A percentile compares a stretch with the other conserved stretches of the same genome.
Evolutionary conservation across 2,329 filamentous ascomycete species (phyloP).

Genomic region (Exophiala mesophila): DNA sequence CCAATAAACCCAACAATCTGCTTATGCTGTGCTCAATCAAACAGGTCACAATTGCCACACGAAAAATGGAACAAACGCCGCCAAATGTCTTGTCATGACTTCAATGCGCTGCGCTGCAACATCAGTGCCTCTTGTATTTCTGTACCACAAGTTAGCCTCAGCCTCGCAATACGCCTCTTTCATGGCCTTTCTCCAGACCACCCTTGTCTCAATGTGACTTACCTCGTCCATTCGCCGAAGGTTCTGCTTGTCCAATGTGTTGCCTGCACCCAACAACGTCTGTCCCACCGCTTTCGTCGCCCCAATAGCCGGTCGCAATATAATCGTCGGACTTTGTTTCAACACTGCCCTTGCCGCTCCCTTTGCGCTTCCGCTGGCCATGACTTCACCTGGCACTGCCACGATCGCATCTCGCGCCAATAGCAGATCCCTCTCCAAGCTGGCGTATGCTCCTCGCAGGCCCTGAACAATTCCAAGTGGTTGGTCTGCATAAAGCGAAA

Average conservation of each 20-base stretch:
- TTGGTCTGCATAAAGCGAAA: constrained; percentile 90
- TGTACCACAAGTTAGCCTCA: constrained; percentile 9
- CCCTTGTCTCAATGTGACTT: constrained; percentile 41
- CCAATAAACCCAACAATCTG: too few relatives aligned
- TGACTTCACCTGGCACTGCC: constrained; percentile 83
- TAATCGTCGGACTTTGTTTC: constrained; percentile 82
- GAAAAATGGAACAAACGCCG: too few relatives aligned
- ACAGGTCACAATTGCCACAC: too few relatives aligned
- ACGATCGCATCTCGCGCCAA: constrained; percentile 87
- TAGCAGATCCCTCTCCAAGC: constrained; percentile 80
- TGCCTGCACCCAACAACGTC: constrained; percentile 86
- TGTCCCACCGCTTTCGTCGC: constrained; percentile 84
- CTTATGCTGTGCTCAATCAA: too few relatives aligned
- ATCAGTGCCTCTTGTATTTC: constrained; percentile 24
- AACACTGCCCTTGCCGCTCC: constrained; percentile 75
- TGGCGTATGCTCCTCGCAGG: constrained; percentile 73
- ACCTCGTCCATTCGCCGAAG: constrained; percentile 81
- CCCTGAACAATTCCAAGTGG: constrained; percentile 85
- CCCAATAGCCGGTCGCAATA: constrained; percentile 84
- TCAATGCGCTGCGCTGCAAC: too few relatives aligned
- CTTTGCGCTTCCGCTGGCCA: constrained; percentile 76
- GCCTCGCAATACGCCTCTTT: too few relatives aligned
- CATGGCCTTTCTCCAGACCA: too few relatives aligned
- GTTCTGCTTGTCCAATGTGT: constrained; percentile 80
- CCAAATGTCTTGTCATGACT: too few relatives aligned